Conservation (phyloP, 441 rosid species). For the Mallotus japonicus region DNA sequence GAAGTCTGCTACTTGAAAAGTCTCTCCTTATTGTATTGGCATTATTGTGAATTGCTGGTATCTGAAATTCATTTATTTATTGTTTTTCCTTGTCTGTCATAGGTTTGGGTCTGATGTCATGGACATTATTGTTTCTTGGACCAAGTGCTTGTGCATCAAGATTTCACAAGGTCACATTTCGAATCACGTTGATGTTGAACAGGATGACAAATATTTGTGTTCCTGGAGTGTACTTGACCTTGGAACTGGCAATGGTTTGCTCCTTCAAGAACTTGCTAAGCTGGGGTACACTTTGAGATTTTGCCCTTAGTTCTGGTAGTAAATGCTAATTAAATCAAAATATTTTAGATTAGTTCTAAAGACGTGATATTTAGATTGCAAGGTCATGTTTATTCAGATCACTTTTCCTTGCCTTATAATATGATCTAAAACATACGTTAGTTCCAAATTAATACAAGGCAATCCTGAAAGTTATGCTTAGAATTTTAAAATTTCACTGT, state of each 20-base stretch:
- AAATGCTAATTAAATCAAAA: constrained; percentile 12
- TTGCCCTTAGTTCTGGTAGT: constrained; percentile 34
- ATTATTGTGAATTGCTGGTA: not conserved
- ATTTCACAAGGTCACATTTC: constrained; percentile 53
- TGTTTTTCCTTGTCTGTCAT: constrained; percentile 11
- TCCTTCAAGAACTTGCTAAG: constrained; percentile 93
- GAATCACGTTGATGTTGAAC: constrained; percentile 48
- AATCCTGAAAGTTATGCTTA: not conserved
- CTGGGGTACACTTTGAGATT: constrained; percentile 64
- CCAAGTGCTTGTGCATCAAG: constrained; percentile 64
- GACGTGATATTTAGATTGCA: not conserved
- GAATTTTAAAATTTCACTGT: not conserved
- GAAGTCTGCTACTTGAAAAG: not conserved
- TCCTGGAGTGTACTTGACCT: constrained; percentile 88
- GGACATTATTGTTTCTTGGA: constrained; percentile 86
- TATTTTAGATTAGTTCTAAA: constrained; percentile 8
- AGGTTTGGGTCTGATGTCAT: constrained; percentile 94
- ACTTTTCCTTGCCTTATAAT: not conserved
- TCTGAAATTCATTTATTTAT: constrained; percentile 5
- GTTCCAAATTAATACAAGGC: not conserved
- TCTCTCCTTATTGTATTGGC: not conserved
- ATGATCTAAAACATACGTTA: not conserved
- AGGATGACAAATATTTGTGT: constrained; percentile 55
- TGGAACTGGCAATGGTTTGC: constrained; percentile 94
- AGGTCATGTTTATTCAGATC: not conserved